phyloP scores from a whole-genome alignment of 805 yeast species.

The Candida andamanensis region DNA sequence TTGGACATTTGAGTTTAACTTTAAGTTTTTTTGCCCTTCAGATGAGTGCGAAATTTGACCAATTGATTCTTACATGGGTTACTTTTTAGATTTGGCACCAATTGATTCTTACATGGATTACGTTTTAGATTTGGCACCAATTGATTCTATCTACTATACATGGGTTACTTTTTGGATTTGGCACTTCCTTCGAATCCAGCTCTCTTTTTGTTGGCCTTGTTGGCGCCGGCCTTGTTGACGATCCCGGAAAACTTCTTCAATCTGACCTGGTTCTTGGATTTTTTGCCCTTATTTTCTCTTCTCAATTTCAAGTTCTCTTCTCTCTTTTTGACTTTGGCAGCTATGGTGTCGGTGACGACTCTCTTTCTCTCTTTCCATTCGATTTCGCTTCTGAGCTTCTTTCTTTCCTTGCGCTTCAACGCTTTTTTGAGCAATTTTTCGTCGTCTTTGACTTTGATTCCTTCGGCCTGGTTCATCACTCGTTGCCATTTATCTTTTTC shows the following conservation, averaged over 20 bases:
- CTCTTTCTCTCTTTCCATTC: slow-evolving; percentile 93
- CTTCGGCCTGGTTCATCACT: slow-evolving; percentile 83
- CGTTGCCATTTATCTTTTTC: slow-evolving; percentile 83
- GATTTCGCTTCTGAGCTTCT: slow-evolving; percentile 77
- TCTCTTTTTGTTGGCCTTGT: slow-evolving; percentile 36
- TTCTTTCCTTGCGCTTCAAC: slow-evolving; percentile 73
- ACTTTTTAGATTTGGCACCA: slow-evolving; percentile 26
- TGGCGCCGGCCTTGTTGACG: slow-evolving; percentile 37
- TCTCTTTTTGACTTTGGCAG: slow-evolving; percentile 77
- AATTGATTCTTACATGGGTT: neutral
- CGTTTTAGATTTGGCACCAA: slow-evolving; percentile 22
- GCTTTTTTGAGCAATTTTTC: slow-evolving; percentile 85
- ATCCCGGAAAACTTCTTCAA: slow-evolving; percentile 61
- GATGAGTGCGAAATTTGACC: neutral
- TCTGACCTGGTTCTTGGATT: slow-evolving; percentile 67
- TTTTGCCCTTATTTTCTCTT: slow-evolving; percentile 78
- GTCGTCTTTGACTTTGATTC: slow-evolving; percentile 82
- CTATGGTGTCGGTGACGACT: slow-evolving; percentile 67
- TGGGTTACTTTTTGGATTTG: slow-evolving; percentile 14
- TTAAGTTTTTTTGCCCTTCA: too few relatives aligned
- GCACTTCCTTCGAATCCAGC: slow-evolving; percentile 92
- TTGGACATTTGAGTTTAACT: too few relatives aligned
- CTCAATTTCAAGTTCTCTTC: slow-evolving; percentile 86
- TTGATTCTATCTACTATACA: slow-evolving; percentile 1
- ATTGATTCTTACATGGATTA: neutral